Conservation (phyloP, 2,329 filamentous ascomycete genomes). For the Fusarium sublunatum region DNA sequence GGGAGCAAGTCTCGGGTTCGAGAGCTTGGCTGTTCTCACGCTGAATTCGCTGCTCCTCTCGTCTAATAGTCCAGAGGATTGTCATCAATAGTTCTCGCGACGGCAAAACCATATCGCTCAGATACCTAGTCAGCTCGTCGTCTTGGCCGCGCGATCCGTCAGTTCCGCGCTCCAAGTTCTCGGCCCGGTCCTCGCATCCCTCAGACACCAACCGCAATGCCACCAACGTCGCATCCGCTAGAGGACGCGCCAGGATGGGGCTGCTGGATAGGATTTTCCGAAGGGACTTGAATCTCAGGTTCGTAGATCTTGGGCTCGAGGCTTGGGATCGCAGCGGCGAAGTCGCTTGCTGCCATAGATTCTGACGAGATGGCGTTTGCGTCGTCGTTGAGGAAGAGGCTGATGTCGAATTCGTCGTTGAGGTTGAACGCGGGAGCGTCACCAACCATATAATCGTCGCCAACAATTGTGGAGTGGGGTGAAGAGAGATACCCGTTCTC, state of each 20-base stretch:
- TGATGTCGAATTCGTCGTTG: constrained; percentile 63
- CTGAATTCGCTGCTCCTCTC: constrained; percentile 55
- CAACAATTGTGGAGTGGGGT: constrained; percentile 73
- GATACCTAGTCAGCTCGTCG: constrained; percentile 52
- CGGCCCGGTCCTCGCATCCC: constrained; percentile 61
- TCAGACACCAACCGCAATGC: constrained; percentile 78
- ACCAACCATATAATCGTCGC: constrained; percentile 75
- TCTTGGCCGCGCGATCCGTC: constrained; percentile 53
- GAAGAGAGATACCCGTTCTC: constrained; percentile 81
- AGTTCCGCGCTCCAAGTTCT: constrained; percentile 49
- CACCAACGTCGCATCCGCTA: constrained; percentile 78
- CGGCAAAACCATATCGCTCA: constrained; percentile 55
- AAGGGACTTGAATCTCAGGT: constrained; percentile 70
- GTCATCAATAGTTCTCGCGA: constrained; percentile 62
- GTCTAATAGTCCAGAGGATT: constrained; percentile 58
- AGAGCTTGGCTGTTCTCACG: constrained; percentile 37
- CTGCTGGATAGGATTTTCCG: constrained; percentile 77
- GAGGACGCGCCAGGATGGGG: constrained; percentile 78
- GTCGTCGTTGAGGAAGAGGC: constrained; percentile 67
- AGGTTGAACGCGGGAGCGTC: constrained; percentile 64
- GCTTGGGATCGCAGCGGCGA: constrained; percentile 65
- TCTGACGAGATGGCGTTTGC: constrained; percentile 58
- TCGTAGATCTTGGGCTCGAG: constrained; percentile 65
- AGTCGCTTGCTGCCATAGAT: constrained; percentile 61
- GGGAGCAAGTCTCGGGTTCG: constrained; percentile 43